These are phyloP conservation scores for Coniochaeta hoffmannii DNA, from an alignment of 2,329 filamentous ascomycete genomes.

Conservation along the genomic window DNA sequence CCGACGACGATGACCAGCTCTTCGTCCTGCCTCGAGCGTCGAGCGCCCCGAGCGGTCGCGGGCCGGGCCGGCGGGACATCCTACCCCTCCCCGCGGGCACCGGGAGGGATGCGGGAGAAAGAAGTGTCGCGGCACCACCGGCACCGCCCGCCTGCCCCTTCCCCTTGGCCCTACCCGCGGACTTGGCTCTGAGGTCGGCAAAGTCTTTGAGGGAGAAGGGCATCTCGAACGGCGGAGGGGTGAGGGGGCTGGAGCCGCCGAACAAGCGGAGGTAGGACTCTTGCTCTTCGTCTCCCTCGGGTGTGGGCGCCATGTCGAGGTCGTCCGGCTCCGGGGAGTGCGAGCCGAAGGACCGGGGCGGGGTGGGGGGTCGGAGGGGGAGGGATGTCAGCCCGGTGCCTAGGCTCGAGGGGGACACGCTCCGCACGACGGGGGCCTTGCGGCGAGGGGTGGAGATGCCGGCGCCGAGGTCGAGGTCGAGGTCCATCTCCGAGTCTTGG, in stretches of 20 bases:
- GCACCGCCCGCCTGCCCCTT: constrained; percentile 12
- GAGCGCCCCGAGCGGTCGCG: constrained; percentile 3
- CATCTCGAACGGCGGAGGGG: constrained; percentile 17
- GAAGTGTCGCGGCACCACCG: constrained; percentile 22
- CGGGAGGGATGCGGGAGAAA: constrained; percentile 18
- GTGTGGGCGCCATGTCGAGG: constrained; percentile 35
- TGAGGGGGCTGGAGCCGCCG: constrained; percentile 24
- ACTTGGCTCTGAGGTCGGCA: constrained; percentile 22
- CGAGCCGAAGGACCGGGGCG: constrained; percentile 30
- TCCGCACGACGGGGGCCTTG: constrained; percentile 39
- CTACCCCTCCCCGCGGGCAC: constrained; percentile 21
- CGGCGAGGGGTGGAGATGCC: constrained; percentile 40
- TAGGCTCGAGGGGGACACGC: constrained; percentile 49
- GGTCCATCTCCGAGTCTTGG: constrained; percentile 24
- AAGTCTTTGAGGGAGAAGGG: constrained; percentile 36
- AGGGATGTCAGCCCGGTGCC: constrained; percentile 35
- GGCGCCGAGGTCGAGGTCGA: constrained; percentile 51
- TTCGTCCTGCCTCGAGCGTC: constrained; percentile 18
- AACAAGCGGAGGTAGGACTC: constrained; percentile 44
- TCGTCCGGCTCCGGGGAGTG: constrained; percentile 29
- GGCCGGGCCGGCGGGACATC: constrained; percentile 12
- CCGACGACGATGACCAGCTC: constrained; percentile 20
- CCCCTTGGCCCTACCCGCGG: constrained; percentile 22
- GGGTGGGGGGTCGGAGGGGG: constrained; percentile 30
- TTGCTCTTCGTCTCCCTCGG: constrained; percentile 34